Evolutionary conservation across 2,329 filamentous ascomycete species (phyloP), one percentile per base, ranked within the genome.

Genomic region (Dothidotthia symphoricarpi): DNA sequence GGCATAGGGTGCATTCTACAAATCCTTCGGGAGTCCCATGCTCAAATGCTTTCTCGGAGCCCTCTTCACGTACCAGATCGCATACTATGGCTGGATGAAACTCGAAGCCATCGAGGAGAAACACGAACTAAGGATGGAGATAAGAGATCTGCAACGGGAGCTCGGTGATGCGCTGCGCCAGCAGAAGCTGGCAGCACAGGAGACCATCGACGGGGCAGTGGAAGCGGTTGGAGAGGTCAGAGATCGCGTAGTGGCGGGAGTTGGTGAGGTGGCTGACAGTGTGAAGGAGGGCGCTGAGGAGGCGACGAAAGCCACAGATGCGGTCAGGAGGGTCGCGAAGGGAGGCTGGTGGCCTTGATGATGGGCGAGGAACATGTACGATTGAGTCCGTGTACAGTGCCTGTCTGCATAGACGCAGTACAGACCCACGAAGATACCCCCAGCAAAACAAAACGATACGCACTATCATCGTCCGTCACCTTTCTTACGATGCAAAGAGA

Each of bases 61-160:
- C 36, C 77, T 89, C 38, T 82, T 88, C 59, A 85, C 83, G 2
- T 93, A 91, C 64, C 87, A 93, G 67, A 55, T 86, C n/a, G 67
- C 77, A 11, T 91, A 90, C 68, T 88, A 80, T 71, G 70, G 69
- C 11, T 93, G 87, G 87, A 63, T 79, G 25, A 86, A 83, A 66
- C 73, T 91, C 34, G 86, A 90, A 65, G 77, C 78, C 24, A 75
- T 86, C 36, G 87, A 93, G 69, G 72, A 78, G 39, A 81, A 77
- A 57, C 69, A 70, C 14, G 72, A 81, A 29, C 78, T 77, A 28
- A 37, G 39, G 12, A 46, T 31, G 5, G 52, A 55, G 32, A 54
- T 61, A 16, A 34, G 30, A 11, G 45, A 45, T 16, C 25, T 62
- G 33, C 55, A 57, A 17, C 36, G 41, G 13, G 49, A 62, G 36